Evolutionary conservation across 306 rosid species (phyloP).

Genomic region (Acacia confusa): DNA sequence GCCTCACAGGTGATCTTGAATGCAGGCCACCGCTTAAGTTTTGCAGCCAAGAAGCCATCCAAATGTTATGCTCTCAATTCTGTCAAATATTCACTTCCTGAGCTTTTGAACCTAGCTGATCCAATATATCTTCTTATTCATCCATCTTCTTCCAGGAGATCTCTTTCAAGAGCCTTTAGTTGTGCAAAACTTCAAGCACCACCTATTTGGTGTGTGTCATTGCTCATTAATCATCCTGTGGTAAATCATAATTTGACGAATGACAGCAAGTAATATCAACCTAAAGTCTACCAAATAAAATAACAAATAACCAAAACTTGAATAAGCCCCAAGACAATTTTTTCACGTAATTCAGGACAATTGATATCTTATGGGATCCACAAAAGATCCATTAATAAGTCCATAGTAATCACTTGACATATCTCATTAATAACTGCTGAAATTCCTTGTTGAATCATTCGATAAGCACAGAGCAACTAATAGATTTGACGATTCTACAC

Average conservation of each 20-base stretch:
- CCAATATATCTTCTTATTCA: constrained; percentile 39
- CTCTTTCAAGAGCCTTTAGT: constrained; percentile 41
- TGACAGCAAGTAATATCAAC: not conserved
- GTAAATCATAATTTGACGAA: not conserved
- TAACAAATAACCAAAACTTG: not conserved
- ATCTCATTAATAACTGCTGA: constrained; percentile 27
- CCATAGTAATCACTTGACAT: not conserved
- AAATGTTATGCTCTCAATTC: not conserved
- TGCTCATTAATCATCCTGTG: constrained; percentile 28
- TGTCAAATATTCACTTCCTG: constrained; percentile 34
- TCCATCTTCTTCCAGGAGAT: constrained; percentile 40
- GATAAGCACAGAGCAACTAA: constrained; percentile 63
- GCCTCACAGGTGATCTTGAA: not conserved
- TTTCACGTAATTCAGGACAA: not conserved
- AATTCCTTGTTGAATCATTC: constrained; percentile 65
- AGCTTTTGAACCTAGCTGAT: constrained; percentile 26
- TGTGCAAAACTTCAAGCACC: constrained; percentile 30
- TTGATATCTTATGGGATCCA: not conserved
- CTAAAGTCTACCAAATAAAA: not conserved
- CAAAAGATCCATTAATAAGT: not conserved
- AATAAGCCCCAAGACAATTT: not conserved
- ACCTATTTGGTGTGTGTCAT: not conserved
- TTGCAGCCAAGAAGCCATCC: not conserved
- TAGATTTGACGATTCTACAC: constrained; percentile 42
- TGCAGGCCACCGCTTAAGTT: not conserved